phyloP scores from a whole-genome alignment of 768 basidiomycete genomes.

The Leucocoprinus birnbaumii region DNA sequence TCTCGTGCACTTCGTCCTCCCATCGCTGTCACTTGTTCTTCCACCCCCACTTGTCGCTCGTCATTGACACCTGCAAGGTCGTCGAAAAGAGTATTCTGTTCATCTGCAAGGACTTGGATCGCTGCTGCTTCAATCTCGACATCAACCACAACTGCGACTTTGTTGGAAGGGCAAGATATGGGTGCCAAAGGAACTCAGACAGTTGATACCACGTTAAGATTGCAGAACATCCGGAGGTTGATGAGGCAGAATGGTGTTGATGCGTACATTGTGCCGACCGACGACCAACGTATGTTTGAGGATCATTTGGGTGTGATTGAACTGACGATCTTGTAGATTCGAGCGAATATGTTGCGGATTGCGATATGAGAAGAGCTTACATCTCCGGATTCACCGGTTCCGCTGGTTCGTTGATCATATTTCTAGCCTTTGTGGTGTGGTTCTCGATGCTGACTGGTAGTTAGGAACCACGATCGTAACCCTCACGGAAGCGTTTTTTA shows the following conservation, averaged over 20 bases:
- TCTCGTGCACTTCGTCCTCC: neutral
- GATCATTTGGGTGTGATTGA: neutral
- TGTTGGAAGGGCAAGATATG: conserved; percentile 23
- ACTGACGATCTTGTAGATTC: conserved; percentile 48
- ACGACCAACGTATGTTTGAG: conserved; percentile 83
- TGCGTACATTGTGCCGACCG: conserved; percentile 83
- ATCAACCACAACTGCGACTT: neutral
- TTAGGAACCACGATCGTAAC: conserved; percentile 79
- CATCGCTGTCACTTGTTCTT: neutral
- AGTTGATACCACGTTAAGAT: conserved; percentile 61
- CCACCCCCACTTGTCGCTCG: neutral
- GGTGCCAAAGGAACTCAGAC: conserved; percentile 36
- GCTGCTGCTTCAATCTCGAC: neutral
- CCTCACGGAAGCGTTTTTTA: conserved; percentile 62
- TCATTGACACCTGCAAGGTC: neutral
- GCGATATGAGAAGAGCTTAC: conserved; percentile 81
- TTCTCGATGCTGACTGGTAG: neutral
- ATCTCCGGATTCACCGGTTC: conserved; percentile 95
- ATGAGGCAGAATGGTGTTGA: conserved; percentile 62
- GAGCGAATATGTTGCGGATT: conserved; percentile 85
- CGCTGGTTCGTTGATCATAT: conserved; percentile 34
- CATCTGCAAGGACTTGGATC: neutral
- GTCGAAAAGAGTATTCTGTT: neutral
- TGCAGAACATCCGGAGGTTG: conserved; percentile 62
- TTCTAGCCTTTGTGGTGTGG: too few species aligned